Conservation (phyloP, 2,329 filamentous ascomycete species). For the Alternaria triticimaculans region DNA sequence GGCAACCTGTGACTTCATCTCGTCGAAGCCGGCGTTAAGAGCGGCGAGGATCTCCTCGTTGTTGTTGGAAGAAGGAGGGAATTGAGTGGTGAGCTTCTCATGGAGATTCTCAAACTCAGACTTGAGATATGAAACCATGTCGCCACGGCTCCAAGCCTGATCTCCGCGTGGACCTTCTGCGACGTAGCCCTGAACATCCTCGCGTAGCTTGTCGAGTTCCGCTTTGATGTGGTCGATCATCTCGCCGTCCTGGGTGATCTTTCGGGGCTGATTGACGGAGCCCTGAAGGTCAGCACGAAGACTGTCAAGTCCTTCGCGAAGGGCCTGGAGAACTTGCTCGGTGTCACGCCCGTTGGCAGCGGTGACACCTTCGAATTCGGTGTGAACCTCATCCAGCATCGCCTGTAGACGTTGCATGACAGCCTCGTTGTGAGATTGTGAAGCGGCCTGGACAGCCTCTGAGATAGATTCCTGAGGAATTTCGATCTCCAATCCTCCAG, state of each 20-base stretch:
- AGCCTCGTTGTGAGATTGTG: constrained; percentile 63
- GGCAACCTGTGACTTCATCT: constrained; percentile 50
- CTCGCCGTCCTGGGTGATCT: constrained; percentile 75
- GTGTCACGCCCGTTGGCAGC: constrained; percentile 80
- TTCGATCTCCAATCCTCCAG: constrained; percentile 53
- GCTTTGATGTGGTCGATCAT: constrained; percentile 72
- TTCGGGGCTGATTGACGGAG: constrained; percentile 77
- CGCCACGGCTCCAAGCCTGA: constrained; percentile 49
- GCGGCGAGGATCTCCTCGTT: constrained; percentile 51
- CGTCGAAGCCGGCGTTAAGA: constrained; percentile 49
- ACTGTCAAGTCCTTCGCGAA: constrained; percentile 85
- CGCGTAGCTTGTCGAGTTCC: constrained; percentile 70
- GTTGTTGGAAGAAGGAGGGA: constrained; percentile 38
- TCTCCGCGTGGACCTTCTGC: constrained; percentile 53
- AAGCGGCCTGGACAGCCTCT: constrained; percentile 63
- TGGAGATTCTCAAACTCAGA: constrained; percentile 68
- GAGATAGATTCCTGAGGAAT: constrained; percentile 61
- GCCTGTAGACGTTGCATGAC: constrained; percentile 66
- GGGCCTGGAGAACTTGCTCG: constrained; percentile 85
- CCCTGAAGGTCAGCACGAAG: constrained; percentile 80
- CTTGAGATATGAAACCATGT: constrained; percentile 59
- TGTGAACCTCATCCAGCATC: constrained; percentile 66
- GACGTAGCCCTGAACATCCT: constrained; percentile 63
- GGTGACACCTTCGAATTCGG: constrained; percentile 78
- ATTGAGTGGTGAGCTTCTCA: constrained; percentile 61